Base-by-base conservation (phyloP, 805 yeast species). In the Zygosaccharomyces bisporus region DNA sequence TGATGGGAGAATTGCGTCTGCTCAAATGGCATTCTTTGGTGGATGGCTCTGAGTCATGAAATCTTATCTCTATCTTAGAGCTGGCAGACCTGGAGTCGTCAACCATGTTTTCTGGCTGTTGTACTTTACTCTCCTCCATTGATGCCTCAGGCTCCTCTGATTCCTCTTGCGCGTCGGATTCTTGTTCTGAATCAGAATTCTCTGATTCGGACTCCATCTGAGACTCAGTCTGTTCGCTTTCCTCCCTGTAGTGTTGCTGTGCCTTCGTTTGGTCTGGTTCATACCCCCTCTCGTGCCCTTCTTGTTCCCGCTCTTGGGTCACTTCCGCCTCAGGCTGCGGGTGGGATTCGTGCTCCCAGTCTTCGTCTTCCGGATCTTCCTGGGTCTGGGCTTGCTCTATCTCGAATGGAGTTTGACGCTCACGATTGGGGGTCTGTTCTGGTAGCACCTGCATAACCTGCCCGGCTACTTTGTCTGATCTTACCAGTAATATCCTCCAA, bases 1-100 rank as follows among this genome's bases (percentile, higher is more conserved):
- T 46, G 1, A 55, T 44, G 5, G 62, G 54, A 6, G 63, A 56
- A 8, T 17, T 25, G 5, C 27, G 24, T 12, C 48, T 18, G 13
- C 21, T 24, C 10, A 13, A 9, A 27, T 20, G 13, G 8, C 16
- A 27, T 6, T 13, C 29, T 31, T 19, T 29, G 17, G 23, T 14
- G 16, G 13, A 27, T 17, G 21, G 34, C 30, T n/a, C n/a, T n/a
- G 18, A 4, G 23, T 35, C 36, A 17, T 37, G 43, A 24, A 46
- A 46, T 24, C 39, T 46, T 13, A 46, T 43, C 23, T 43, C 43
- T 16, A 46, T 46, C 16, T 43, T 13, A 44, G 39, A 39, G 50
- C 21, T 44, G 24, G 25, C 43, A 49, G 10, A 17, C 30, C 18
- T 21, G 18, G 25, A 17, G 17, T 34, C 30, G 16, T 43, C 34